Evolutionary conservation across 306 rosid species (phyloP), one percentile per base, ranked within the genome.

Genomic region (Neltuma alba): DNA sequence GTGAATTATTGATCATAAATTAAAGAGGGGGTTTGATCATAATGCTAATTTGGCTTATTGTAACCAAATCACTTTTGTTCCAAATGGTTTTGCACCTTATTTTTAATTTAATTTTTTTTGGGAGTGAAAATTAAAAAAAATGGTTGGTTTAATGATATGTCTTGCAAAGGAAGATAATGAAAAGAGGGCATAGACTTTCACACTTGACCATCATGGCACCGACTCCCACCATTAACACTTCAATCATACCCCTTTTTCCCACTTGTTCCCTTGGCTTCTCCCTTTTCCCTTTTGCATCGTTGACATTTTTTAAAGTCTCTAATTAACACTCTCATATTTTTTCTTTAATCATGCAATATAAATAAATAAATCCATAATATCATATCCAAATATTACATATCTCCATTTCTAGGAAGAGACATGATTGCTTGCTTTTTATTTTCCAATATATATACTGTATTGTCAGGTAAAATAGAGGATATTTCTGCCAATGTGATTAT

Each of bases 161-260:
- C 81, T 86, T 86, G 33, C 36, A 30, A 83, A 77, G 73, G 64
- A 83, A 86, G 80, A 12, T 76, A 80, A 62, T 72, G 16, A 48
- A 72, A 68, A 38, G 82, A 79, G 77, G 55, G 44, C 44, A 36
- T 18, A 61, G 13, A 36, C 30, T 63, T 75, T 70, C 78, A 52
- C 70, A 21, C 76, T 77, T 62, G 40, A 34, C 27, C 62, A 83
- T 86, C 64, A 86, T 86, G 79, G 76, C 84, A 86, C 74, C 85
- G 10, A 54, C 18, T n/a, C 77, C 89, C 87, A 80, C 85, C 66
- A 73, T 68, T 23, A 69, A 54, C 81, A 83, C 85, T 76, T 61
- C 65, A 81, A 86, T 86, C 87, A 86, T 86, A 50, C 30, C 76
- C 79, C 85, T 61, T 86, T 83, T 83, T 77, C 85, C 16, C 74